Percentiles rank a stretch among this genome's conserved stretches.
These are phyloP conservation scores for Pichia nakasei DNA, from an alignment of 805 yeast genomes.

Conservation along the genomic window DNA sequence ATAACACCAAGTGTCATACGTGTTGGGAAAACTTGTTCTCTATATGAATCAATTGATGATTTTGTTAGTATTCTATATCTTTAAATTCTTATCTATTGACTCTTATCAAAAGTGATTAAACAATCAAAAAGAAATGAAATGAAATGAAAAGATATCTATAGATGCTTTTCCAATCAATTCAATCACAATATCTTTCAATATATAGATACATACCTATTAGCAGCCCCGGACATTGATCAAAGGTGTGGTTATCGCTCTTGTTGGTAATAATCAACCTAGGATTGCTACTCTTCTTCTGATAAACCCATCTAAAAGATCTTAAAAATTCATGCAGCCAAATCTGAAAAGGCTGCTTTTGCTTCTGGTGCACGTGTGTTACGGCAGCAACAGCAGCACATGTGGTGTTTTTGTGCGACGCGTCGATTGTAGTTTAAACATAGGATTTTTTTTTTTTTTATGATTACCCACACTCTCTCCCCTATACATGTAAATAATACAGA, in stretches of 20 bases:
- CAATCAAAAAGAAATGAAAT: too few relatives aligned
- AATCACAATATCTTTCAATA: background rate
- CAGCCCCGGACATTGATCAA: slow-evolving; percentile 19
- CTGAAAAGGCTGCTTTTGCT: too few relatives aligned
- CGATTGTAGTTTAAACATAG: too few relatives aligned
- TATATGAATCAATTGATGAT: slow-evolving; percentile 19
- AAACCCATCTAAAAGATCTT: too few relatives aligned
- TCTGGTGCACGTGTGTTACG: too few relatives aligned
- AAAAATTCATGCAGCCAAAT: background rate
- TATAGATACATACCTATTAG: slow-evolving; percentile 19
- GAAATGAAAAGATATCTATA: too few relatives aligned
- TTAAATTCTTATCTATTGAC: too few relatives aligned
- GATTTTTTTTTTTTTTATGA: too few relatives aligned
- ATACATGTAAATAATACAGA: too few relatives aligned
- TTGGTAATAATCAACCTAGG: background rate
- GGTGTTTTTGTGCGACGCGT: too few relatives aligned
- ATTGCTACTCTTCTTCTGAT: background rate
- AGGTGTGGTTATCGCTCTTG: background rate
- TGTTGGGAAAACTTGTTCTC: slow-evolving; percentile 96
- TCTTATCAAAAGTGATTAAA: background rate
- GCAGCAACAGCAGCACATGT: too few relatives aligned
- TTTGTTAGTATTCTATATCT: slow-evolving; percentile 4
- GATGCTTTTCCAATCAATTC: background rate
- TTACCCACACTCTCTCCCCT: too few relatives aligned
- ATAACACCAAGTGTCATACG: slow-evolving; percentile 94